phyloP scores from a whole-genome alignment of 208 protist genomes.

The Crithidia acanthocephali region DNA sequence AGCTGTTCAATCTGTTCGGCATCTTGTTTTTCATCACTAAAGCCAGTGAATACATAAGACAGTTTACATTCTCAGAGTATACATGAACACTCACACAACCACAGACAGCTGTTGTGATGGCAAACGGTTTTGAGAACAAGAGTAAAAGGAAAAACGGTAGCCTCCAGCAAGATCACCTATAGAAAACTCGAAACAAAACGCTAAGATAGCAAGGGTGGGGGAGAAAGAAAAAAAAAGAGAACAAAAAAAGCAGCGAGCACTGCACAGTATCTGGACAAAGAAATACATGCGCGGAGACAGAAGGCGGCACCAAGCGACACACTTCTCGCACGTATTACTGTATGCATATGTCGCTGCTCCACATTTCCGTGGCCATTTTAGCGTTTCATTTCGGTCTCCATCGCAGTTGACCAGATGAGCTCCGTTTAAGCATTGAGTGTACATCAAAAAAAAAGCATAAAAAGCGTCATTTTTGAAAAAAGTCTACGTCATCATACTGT shows the following conservation, averaged over 20 bases:
- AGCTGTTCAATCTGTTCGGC: not conserved
- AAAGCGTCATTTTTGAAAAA: not conserved
- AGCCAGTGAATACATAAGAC: conserved; percentile 26
- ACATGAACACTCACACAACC: conserved; percentile 12
- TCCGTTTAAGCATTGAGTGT: conserved; percentile 1
- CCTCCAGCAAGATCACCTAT: not conserved
- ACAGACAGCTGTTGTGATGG: not conserved
- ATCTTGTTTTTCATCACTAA: conserved; percentile 10
- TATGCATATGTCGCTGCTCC: no score
- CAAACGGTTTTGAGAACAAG: conserved; percentile 7
- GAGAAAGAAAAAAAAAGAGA: no score
- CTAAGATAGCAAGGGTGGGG: not conserved
- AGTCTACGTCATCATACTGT: not conserved
- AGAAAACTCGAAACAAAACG: conserved; percentile 14
- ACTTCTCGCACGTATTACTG: no score
- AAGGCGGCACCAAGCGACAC: no score
- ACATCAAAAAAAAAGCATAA: conserved; percentile 12
- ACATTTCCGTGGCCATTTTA: no score
- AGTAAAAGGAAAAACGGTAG: conserved; percentile 4
- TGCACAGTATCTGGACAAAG: conserved; percentile 13
- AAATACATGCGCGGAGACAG: not conserved
- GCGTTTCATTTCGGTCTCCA: not conserved
- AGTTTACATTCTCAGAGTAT: conserved; percentile 23
- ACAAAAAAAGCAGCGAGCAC: conserved; percentile 1
- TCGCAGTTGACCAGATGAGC: not conserved